Evolutionary conservation across 2,329 filamentous ascomycete species (phyloP), one percentile per base, ranked within the genome.

Genomic region (Sarocladiaceae sp.): DNA sequence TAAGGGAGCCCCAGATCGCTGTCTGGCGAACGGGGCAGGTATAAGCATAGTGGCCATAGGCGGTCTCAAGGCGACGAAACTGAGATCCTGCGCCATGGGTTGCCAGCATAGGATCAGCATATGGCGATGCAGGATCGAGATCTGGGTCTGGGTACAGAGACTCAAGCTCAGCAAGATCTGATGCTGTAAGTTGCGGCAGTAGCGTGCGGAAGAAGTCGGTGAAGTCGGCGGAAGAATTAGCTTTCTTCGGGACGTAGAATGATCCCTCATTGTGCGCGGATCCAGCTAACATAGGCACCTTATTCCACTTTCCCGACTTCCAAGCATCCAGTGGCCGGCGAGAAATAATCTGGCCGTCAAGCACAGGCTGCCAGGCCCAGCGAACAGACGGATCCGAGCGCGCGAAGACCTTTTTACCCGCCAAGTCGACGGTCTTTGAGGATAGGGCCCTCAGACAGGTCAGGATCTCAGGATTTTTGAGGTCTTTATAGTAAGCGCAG

Each of bases 1-100:
- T 3, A 63, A 66, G 0, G 51, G 47, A 0, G 70, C 44, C 7
- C 71, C 62, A 28, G 69, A 63, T 1, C n/a, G 72, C 70, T 0
- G 72, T 75, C 53, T 75, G 72, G n/a, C 74, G 71, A 0, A 66
- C 67, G 0, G 73, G 66, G 18, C 72, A 75, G 15, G 71, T 69
- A 53, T 75, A 75, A 26, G 67, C 71, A 48, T 71, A 74, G 56
- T 76, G 73, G 13, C 68, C 68, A 65, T 67, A 71, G 0, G 75
- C 70, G 1, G 72, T 71, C 0, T 69, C 64, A 3, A 77, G 50
- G 3, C 75, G 70, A 33, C 73, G 61, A 52, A 71, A 77, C 55
- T 77, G 74, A 0, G 68, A 71, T 18, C 69, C 71, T 17, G 72
- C 68, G 13, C 69, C 71, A 0, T 67, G 68, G 31, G 65, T 57